Base-by-base conservation (phyloP, 2,329 filamentous ascomycete species). In the Hymenoscyphus salicellus region DNA sequence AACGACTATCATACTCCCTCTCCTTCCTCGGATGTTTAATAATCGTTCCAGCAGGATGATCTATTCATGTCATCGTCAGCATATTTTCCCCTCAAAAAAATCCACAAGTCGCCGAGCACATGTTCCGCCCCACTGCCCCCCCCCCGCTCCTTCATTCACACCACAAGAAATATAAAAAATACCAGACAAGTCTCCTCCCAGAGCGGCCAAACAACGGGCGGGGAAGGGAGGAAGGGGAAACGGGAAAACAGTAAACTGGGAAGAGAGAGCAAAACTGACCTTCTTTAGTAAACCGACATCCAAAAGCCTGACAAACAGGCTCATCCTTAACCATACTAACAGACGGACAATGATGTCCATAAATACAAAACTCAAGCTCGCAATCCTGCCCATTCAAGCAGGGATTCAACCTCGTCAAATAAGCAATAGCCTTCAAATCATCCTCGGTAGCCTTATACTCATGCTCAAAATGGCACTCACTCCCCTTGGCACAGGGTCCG, bases 381-480 rank as follows among this genome's bases (percentile, higher is more conserved):
- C 86, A 88, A n/a, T 84, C 78, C 72, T 88, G 86, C 0, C 84
- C 83, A 33, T 77, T 80, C 0, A 79, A 79, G 74, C 86, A 88
- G 1, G 85, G 86, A 63, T 86, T 87, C 63, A 84, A 75, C 5
- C 86, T 79, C 2, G 84, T 81, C 58, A 88, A 70, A 68, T 82
- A 82, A 0, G 82, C 80, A 66, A 88, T 84, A 2, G 84, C 85
- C 41, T 80, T 80, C 60, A 83, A 76, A 71, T 88, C 85, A 2
- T 86, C 84, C 26, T 78, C 75, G 5, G 78, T 81, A 2, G 82
- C 80, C 67, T 78, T 81, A 70, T 86, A 83, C 56, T 81, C 77
- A 73, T 88, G 86, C 64, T 84, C 82, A 70, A 86, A 88, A 59
- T 76, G 78, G 75, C 86, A 88, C 5, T 78, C 76, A n/a, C 80